These are phyloP conservation scores for Yarrowia deformans DNA, from an alignment of 805 yeast genomes.

Conservation along the genomic window DNA sequence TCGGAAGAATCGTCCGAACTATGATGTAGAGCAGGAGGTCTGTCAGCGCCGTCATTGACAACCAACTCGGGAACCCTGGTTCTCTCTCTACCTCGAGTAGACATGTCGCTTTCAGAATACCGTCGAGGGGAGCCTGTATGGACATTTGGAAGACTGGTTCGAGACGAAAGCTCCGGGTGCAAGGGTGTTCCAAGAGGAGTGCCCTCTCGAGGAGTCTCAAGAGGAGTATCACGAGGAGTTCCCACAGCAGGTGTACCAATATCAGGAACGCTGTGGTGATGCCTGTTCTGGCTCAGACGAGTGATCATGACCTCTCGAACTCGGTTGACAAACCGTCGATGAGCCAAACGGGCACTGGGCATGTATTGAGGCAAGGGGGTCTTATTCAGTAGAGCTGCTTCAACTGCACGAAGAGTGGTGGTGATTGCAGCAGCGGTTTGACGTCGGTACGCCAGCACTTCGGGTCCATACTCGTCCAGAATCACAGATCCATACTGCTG, in stretches of 20 bases:
- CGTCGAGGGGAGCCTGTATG: constrained; percentile 7
- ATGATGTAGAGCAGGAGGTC: constrained; percentile 1
- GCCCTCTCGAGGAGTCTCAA: constrained; percentile 6
- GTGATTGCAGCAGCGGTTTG: constrained; percentile 56
- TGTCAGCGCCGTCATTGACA: not conserved
- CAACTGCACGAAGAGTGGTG: constrained; percentile 54
- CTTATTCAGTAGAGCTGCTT: constrained; percentile 55
- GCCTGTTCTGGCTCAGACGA: constrained; percentile 17
- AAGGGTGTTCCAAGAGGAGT: constrained; percentile 5
- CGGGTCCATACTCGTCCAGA: constrained; percentile 55
- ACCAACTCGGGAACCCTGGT: not conserved
- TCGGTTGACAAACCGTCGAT: constrained; percentile 55
- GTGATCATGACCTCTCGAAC: constrained; percentile 52
- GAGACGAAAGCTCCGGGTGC: constrained; percentile 9
- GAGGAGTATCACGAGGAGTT: constrained; percentile 17
- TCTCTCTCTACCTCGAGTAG: too few relatives aligned
- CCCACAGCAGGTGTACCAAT: constrained; percentile 30
- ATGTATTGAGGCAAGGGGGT: constrained; percentile 60
- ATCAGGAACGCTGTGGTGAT: constrained; percentile 16
- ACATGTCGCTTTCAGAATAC: not conserved
- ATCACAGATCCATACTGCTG: constrained; percentile 57
- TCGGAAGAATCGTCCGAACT: constrained; percentile 13
- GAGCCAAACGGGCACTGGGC: constrained; percentile 60
- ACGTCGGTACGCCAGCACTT: constrained; percentile 56
- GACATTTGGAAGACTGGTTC: constrained; percentile 25